Base-by-base conservation (phyloP, 371 early-diverging fungal genomes). In the Encephalitozoon cuniculi region DNA sequence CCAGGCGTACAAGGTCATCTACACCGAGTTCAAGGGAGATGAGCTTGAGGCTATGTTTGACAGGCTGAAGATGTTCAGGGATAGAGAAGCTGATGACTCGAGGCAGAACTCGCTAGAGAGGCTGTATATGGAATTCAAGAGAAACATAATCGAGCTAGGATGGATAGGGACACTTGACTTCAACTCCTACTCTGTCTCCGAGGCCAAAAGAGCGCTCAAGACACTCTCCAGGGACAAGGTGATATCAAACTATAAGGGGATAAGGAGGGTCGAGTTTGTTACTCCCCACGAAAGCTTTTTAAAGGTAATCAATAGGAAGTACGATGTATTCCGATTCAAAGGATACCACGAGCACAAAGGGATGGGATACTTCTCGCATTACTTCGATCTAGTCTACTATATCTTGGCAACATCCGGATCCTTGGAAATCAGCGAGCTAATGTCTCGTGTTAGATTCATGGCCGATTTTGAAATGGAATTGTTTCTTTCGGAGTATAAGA, bases 381-480 rank as follows among this genome's bases (percentile, higher is more conserved):
- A 81, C 46, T 79, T 75, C 53, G 52, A 68, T 40, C 23, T 71
- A 11, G 54, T 74, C 21, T 79, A 75, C 26, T 59, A 79, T 15
- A 23, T 71, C 3, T 23, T 82, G 6, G 44, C 65, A 9, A 51
- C 32, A 5, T 26, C 40, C 3, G 77, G 74, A 40, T 73, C 77
- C 6, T 40, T 79, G 2, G 79, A 76, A 23, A 21, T 72, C 11
- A 23, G 30, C 41, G 68, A 55, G 34, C 44, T 82, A 32, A 25
- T 76, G 23, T 49, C 68, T 12, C 76, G 73, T 4, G 23, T 77
- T 2, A 64, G 52, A 18, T 40, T 75, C 65, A 32, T 80, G 8
- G 73, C 73, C 39, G 51, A 64, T 44, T 79, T 76, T 73, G 82
- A 82, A 68, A 28, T 82, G 23, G 30, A 26, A 26, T 15, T 75